A percentile compares a stretch with the other conserved stretches of the same genome.
phyloP scores from a whole-genome alignment of 768 basidiomycete species.

The Kwoniella heveanensis region DNA sequence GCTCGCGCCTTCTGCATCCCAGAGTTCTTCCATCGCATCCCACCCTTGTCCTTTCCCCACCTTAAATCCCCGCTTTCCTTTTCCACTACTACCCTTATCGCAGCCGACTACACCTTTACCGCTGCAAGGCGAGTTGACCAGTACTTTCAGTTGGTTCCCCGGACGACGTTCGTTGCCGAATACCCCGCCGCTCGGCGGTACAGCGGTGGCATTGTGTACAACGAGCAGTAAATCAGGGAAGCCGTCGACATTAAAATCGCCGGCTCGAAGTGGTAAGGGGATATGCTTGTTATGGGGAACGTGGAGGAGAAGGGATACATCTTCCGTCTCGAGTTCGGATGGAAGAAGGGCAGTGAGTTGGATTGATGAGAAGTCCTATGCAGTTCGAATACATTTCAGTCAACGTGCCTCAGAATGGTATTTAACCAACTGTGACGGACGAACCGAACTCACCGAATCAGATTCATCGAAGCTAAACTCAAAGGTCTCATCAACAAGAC shows the following conservation, averaged over 20 bases:
- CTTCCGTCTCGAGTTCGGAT: slow-evolving; percentile 25
- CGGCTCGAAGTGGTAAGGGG: slow-evolving; percentile 76
- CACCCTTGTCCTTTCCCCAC: slow-evolving; percentile 62
- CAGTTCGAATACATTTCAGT: too few species aligned
- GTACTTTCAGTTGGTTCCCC: slow-evolving; percentile 49
- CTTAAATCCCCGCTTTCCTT: slow-evolving; percentile 68
- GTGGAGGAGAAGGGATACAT: slow-evolving; percentile 62
- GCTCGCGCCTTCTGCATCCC: slow-evolving; percentile 74
- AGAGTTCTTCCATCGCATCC: slow-evolving; percentile 66
- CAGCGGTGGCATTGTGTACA: slow-evolving; percentile 55
- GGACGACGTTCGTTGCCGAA: slow-evolving; percentile 38
- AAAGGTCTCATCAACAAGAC: slow-evolving; percentile 77
- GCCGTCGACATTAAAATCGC: slow-evolving; percentile 90
- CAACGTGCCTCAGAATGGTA: background rate
- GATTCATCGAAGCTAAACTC: slow-evolving; percentile 67
- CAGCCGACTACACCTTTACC: slow-evolving; percentile 36
- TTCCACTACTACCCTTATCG: slow-evolving; percentile 15
- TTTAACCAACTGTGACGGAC: background rate
- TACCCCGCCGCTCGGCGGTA: slow-evolving; percentile 57
- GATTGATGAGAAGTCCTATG: slow-evolving; percentile 64
- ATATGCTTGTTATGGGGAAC: slow-evolving; percentile 71
- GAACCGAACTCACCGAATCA: slow-evolving; percentile 56
- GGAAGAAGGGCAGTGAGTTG: slow-evolving; percentile 67
- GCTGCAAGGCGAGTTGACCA: slow-evolving; percentile 54
- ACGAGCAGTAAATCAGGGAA: slow-evolving; percentile 83